A percentile compares a stretch with the other conserved stretches of the same genome.
Evolutionary conservation across 306 rosid genomes (phyloP).

Genomic region (Vachellia pachyceras): DNA sequence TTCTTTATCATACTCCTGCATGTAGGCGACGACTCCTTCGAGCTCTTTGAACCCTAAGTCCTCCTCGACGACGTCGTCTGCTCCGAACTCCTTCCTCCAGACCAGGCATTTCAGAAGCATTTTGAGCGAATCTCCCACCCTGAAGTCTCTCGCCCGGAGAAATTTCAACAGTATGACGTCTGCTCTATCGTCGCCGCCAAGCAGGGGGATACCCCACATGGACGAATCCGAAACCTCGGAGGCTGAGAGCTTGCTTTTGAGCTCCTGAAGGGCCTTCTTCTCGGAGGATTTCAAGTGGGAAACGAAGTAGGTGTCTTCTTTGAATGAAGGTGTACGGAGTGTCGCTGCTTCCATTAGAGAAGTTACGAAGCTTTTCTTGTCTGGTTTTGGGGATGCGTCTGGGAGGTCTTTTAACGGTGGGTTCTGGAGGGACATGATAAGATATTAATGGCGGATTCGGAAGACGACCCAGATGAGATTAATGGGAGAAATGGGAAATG

Average conservation of each 20-base stretch:
- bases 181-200: constrained; percentile 56
- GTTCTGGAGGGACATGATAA: constrained; percentile 40
- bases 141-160: constrained; percentile 80
- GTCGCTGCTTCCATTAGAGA: constrained; percentile 65
- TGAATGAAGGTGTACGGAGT: constrained; percentile 62
- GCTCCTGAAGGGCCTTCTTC: constrained; percentile 67
- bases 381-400: constrained; percentile 59
- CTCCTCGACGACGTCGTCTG: constrained; percentile 62
- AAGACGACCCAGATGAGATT: constrained; percentile 43
- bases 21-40: constrained; percentile 79
- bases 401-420: constrained; percentile 50
- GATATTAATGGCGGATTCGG: constrained; percentile 48
- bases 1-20: constrained; percentile 69
- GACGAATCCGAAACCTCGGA: constrained; percentile 46
- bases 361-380: constrained; percentile 61
- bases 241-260: constrained; percentile 55
- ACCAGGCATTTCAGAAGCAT: constrained; percentile 70
- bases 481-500: constrained; percentile 27
- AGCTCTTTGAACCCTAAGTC: constrained; percentile 79
- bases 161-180: constrained; percentile 79
- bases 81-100: constrained; percentile 74
- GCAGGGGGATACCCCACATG: constrained; percentile 71
- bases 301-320: constrained; percentile 72
- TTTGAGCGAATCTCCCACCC: constrained; percentile 57
- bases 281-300: constrained; percentile 72